Evolutionary conservation across 345 rosid genomes (phyloP), one percentile per base, ranked within the genome.

Genomic region (Passiflora organensis): DNA sequence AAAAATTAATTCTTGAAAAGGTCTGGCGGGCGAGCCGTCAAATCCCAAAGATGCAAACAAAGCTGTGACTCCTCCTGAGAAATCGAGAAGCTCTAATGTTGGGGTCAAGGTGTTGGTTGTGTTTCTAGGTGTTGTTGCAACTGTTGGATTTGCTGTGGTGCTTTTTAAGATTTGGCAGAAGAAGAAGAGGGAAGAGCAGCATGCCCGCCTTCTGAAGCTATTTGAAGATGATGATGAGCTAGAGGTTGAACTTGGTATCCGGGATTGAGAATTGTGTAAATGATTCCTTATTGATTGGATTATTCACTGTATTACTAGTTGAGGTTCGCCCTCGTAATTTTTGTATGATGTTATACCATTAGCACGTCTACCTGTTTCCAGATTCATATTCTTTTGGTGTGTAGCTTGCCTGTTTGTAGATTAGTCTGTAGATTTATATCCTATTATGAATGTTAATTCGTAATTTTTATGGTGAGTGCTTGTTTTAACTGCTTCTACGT

Each of bases 161-260:
- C 21, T 53, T n/a, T 53, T 53, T n/a, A 53, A 21, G 58, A 10
- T 53, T 17, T 53, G 58, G 58, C 58, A 53, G 37, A 53, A 53
- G 45, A 53, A 53, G 58, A 53, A 36, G 45, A 37, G 58, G 17
- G 58, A 53, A 19, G 58, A 53, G 28, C 58, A 53, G 17, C 45
- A 53, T 37, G 58, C 58, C 16, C 58, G 45, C 9, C 58, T 53
- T 37, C 43, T 53, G 8, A 53, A 53, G 58, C 58, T 53, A 1
- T 53, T 53, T 39, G 58, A 53, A 53, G 58, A 53, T 15, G 58
- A 53, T 53, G 58, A 53, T 53, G 58, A 53, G 58, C 58, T 53
- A 17, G 58, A 53, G 58, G 58, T 53, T 53, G 58, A 53, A 20
- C 58, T 53, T 38, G 58, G 58, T n/a, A 37, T 53, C 20, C 43